Base-by-base conservation (phyloP, 192 early-diverging fungal genomes). In the Umbelopsis sp. region DNA sequence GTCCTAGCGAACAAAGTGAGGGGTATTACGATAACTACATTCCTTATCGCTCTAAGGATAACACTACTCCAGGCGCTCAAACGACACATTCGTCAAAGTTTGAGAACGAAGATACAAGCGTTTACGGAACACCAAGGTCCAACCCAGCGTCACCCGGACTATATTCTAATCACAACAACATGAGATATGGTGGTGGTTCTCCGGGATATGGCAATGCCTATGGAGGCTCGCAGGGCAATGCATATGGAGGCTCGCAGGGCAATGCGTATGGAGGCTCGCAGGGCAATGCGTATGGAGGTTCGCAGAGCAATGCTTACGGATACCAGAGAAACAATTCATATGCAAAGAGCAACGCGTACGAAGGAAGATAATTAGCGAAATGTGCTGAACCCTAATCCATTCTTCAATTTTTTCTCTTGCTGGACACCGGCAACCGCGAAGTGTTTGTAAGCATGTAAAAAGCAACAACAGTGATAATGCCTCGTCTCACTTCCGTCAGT, bases 141-240 rank as follows among this genome's bases (percentile, higher is more conserved):
- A 30, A 61, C 3, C 55, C 27, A 20, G 48, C 20, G 2, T 35
- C 55, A 18, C 30, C 55, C 3, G 3, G 12, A 2, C 27, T 25
- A 12, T 61, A 61, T 61, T 61, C 55, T 16, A 25, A 25, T 15
- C 55, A 61, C 5, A 61, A 25, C 18, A 12, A 10, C 10, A 61
- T 16, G 12, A 33, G 13, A 22, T 61, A 61, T n/a, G 30, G 30
- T 25, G 55, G 55, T 27, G 2, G 15, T 35, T 61, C 55, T 33
- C 55, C 55, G 6, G 55, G 27, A 16, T 61, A 61, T 35, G 27
- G 33, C 15, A 61, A 61, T 18, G 30, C 55, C 16, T 61, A 61
- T 33, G 18, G 55, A 16, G 55, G 55, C 13, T 37, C 27, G 6
- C 25, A 61, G 4, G 35, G 16, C 15, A 16, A 25, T 18, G 21